Evolutionary conservation across 139 green algal genomes (phyloP).

Genomic region (Astrephomene gubernaculifera): DNA sequence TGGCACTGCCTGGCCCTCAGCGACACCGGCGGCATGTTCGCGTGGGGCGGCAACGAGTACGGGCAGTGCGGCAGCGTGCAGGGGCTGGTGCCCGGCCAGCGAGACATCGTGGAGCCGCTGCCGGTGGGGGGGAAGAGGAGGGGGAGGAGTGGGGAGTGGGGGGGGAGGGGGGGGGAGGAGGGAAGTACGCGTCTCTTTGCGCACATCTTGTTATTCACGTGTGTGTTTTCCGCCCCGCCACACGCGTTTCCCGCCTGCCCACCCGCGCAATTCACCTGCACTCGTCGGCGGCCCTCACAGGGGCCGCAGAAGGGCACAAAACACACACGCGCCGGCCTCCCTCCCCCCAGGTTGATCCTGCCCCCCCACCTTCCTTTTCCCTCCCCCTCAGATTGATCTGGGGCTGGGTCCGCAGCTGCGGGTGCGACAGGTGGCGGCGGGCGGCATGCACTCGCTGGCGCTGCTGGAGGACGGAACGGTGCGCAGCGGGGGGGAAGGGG

Average conservation of each 20-base stretch:
- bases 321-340: too few species aligned
- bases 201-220: not conserved
- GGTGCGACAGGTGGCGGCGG: constrained; percentile 79
- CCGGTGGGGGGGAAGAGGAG: not conserved
- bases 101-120: constrained; percentile 72
- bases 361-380: not conserved
- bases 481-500: not conserved
- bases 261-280: not conserved
- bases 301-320: too few species aligned
- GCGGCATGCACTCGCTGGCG: constrained; percentile 93
- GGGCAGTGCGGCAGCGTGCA: constrained; percentile 75
- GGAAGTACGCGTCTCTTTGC: not conserved
- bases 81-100: constrained; percentile 38
- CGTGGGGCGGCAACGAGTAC: constrained; percentile 95
- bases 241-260: not conserved
- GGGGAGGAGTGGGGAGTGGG: not conserved
- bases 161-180: not conserved
- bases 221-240: not conserved
- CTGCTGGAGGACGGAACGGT: constrained; percentile 74
- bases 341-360: not conserved
- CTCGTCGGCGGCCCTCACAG: too few species aligned
- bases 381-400: constrained; percentile 26
- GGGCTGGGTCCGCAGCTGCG: constrained; percentile 33
- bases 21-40: constrained; percentile 60
- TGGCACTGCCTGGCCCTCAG: constrained; percentile 92